phyloP scores from a whole-genome alignment of 345 rosid species.

The Eucalyptus regnans region DNA sequence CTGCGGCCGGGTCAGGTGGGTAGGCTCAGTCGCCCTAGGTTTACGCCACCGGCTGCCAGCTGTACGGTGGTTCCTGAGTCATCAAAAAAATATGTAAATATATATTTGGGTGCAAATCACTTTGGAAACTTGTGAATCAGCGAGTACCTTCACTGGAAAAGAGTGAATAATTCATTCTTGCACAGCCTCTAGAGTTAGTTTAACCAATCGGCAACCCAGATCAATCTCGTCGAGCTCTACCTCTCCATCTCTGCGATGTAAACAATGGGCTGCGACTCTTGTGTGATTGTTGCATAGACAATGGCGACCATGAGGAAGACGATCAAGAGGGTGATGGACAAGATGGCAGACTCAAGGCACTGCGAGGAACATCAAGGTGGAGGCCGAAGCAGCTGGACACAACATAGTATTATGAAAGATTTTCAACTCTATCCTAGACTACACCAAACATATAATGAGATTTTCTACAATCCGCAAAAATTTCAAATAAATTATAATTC shows the following conservation, averaged over 20 bases:
- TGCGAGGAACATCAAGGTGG: accelerated
- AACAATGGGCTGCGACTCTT: neutral
- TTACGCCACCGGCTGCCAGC: too few relatives aligned
- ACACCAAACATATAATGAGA: neutral
- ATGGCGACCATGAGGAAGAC: neutral
- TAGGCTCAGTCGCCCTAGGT: too few relatives aligned
- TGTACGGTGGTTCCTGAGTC: too few relatives aligned
- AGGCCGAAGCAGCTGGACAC: neutral
- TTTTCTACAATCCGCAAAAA: neutral
- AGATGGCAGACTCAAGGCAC: neutral
- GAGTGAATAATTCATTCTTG: neutral
- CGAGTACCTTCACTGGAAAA: neutral
- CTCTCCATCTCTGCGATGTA: neutral
- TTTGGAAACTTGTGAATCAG: neutral
- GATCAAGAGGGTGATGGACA: neutral
- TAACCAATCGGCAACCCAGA: accelerated
- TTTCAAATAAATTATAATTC: neutral
- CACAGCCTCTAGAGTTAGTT: neutral
- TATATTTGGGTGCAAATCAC: neutral
- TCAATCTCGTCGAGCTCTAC: neutral
- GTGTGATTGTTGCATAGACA: accelerated
- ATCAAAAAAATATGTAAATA: too few relatives aligned
- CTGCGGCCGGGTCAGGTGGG: too few relatives aligned
- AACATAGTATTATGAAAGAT: neutral
- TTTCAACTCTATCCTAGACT: neutral